A percentile compares a stretch with the other conserved stretches of the same genome.
phyloP scores from a whole-genome alignment of 495 filamentous ascomycete species.

The Neurospora hispaniola region DNA sequence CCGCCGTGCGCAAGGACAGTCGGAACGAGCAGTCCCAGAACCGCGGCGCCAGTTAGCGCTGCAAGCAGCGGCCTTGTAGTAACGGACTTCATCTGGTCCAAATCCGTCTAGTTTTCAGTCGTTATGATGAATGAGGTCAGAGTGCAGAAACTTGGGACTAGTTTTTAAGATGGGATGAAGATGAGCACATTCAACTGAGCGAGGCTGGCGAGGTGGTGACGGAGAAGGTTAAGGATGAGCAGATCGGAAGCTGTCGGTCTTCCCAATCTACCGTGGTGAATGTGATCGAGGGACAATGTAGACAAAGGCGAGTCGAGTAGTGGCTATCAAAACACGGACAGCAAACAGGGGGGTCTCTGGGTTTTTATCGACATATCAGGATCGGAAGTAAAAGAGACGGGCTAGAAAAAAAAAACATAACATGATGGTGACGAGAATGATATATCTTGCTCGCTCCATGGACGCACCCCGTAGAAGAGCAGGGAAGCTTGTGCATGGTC shows the following conservation, averaged over 20 bases:
- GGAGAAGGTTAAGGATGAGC: neutral
- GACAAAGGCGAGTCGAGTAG: neutral
- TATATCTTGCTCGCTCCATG: neutral
- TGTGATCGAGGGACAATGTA: neutral
- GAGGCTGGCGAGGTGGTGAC: neutral
- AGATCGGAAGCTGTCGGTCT: neutral
- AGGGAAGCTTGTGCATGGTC: neutral
- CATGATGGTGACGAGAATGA: neutral
- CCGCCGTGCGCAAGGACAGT: constrained; percentile 34
- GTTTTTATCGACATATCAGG: neutral
- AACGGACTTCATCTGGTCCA: neutral
- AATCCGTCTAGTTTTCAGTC: neutral
- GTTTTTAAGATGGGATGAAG: neutral
- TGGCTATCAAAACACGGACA: neutral
- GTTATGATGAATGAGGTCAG: neutral
- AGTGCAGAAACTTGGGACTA: neutral
- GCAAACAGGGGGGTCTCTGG: neutral
- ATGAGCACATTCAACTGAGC: neutral
- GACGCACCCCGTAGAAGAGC: neutral
- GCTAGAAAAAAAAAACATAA: too few relatives aligned
- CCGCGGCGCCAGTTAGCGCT: constrained; percentile 13
- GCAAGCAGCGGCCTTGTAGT: constrained; percentile 5
- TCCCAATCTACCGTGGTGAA: neutral
- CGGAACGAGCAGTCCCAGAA: constrained; percentile 26
- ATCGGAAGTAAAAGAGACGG: neutral